Conservation (phyloP, 805 yeast species). For the Candida xiaguanensis region DNA sequence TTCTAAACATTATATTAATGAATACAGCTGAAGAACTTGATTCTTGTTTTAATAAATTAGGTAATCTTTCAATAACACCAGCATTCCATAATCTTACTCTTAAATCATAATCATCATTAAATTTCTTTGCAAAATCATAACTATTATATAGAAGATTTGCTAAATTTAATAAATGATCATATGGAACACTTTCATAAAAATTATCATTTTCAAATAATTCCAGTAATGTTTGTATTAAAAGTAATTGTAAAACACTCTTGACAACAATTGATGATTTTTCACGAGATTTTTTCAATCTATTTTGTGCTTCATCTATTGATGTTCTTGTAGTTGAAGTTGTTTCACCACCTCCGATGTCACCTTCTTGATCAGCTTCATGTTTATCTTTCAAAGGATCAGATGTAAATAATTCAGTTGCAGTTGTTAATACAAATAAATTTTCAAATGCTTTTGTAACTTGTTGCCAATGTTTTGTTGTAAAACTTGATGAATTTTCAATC, state of each 20-base stretch:
- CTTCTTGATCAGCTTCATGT: slow-evolving; percentile 26
- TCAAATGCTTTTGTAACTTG: slow-evolving; percentile 62
- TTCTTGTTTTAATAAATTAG: slow-evolving; percentile 89
- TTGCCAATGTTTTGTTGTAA: slow-evolving; percentile 69
- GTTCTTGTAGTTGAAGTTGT: slow-evolving; percentile 11
- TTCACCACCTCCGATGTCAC: slow-evolving; percentile 18
- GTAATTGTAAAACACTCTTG: slow-evolving; percentile 84
- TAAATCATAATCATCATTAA: slow-evolving; percentile 84
- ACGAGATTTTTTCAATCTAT: slow-evolving; percentile 41
- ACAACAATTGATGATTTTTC: slow-evolving; percentile 78
- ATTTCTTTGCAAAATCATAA: slow-evolving; percentile 77
- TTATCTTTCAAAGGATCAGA: slow-evolving; percentile 44
- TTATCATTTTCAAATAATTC: slow-evolving; percentile 71
- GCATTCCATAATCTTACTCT: slow-evolving; percentile 88
- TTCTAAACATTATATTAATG: slow-evolving; percentile 72
- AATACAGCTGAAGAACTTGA: slow-evolving; percentile 85
- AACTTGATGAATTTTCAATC: slow-evolving; percentile 66
- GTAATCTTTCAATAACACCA: slow-evolving; percentile 87
- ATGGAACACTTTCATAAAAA: slow-evolving; percentile 70
- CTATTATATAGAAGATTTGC: slow-evolving; percentile 61
- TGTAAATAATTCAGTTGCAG: slow-evolving; percentile 79
- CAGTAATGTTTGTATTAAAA: slow-evolving; percentile 81
- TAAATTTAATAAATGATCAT: slow-evolving; percentile 55
- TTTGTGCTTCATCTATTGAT: slow-evolving; percentile 26
- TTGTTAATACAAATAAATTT: slow-evolving; percentile 71